Percentiles rank a stretch among this genome's conserved stretches.
Evolutionary conservation across 768 basidiomycete genomes (phyloP).

Genomic region (Xerocomellus amylosporus): DNA sequence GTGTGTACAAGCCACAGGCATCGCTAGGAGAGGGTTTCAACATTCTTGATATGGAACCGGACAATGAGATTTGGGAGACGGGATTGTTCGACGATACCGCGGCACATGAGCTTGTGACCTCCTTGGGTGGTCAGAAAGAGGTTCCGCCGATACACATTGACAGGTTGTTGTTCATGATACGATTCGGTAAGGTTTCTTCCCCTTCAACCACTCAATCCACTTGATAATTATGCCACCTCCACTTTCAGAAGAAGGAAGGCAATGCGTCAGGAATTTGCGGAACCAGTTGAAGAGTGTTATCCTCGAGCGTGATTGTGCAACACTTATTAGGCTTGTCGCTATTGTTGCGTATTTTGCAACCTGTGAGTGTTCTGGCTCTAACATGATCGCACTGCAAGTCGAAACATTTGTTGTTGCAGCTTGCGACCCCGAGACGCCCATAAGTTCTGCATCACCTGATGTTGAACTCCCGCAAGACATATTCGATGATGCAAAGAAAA

Average conservation of each 20-base stretch:
- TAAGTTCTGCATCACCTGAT: neutral
- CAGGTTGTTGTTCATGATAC: no score
- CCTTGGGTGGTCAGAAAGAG: slow-evolving; percentile 10
- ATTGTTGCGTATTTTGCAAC: slow-evolving; percentile 19
- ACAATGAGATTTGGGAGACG: slow-evolving; percentile 12
- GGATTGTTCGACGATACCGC: slow-evolving; percentile 16
- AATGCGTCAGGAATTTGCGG: slow-evolving; percentile 14
- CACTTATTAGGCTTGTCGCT: slow-evolving; percentile 15
- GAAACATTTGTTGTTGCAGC: neutral
- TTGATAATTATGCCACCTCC: neutral
- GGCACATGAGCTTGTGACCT: slow-evolving; percentile 2
- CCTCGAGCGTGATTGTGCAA: neutral
- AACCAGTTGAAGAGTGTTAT: slow-evolving; percentile 5
- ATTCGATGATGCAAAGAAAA: slow-evolving; percentile 7
- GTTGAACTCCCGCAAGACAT: neutral
- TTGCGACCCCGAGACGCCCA: neutral
- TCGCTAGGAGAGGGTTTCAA: slow-evolving; percentile 20
- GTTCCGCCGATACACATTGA: slow-evolving; percentile 2
- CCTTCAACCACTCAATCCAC: neutral
- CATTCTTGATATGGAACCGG: slow-evolving; percentile 5
- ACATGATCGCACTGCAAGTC: no score
- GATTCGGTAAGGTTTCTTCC: slow-evolving; percentile 9
- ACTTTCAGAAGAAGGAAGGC: slow-evolving; percentile 10
- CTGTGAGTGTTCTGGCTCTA: neutral
- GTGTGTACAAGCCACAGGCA: slow-evolving; percentile 13